Base-by-base conservation (phyloP, 306 rosid genomes). In the Prunus davidiana region DNA sequence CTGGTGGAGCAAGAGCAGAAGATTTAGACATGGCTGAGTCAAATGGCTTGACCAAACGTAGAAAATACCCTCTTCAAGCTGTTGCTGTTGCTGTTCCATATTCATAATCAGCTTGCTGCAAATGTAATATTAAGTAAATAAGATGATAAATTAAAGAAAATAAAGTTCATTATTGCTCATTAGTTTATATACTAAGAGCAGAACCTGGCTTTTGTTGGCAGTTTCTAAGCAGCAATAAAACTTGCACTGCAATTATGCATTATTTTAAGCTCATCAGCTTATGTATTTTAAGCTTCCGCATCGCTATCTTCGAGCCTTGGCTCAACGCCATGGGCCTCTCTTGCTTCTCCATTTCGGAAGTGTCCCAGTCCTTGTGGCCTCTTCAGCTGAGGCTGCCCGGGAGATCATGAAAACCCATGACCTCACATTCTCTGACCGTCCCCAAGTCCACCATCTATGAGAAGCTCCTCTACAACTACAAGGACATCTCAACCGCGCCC, bases 261-360 rank as follows among this genome's bases (percentile, higher is more conserved):
- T 32, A 32, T 4, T 32, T 32, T 32, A 30, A 30, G 34, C 34
- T 30, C 34, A 30, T 30, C 34, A 30, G 0, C 34, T 30, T 30
- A 3, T 30, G 34, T 30, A 30, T 30, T 30, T 30, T 30, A 32
- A 32, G 38, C 38, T 32, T 32, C 85, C 90, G 62, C 84, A 83
- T 28, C 82, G 76, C 45, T 71, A 81, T 0, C 86, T 89, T 52
- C 67, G 38, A 58, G 32, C 69, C 41, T 14, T 89, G 16, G 73
- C 90, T 57, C 38, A 71, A 43, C 62, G 49, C 47, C 76, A 85
- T 46, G 89, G 91, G 45, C 87, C 86, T 27, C 51, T 86, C 20
- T 83, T 89, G 93, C 74, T 79, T n/a, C 81, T 89, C 64, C 89
- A 74, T 38, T 69, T 88, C 1, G 89, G 93, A 5, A 78, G 22